Evolutionary conservation across 805 yeast species (phyloP), one percentile per base, ranked within the genome.

Genomic region (Saturnispora serradocipensis): DNA sequence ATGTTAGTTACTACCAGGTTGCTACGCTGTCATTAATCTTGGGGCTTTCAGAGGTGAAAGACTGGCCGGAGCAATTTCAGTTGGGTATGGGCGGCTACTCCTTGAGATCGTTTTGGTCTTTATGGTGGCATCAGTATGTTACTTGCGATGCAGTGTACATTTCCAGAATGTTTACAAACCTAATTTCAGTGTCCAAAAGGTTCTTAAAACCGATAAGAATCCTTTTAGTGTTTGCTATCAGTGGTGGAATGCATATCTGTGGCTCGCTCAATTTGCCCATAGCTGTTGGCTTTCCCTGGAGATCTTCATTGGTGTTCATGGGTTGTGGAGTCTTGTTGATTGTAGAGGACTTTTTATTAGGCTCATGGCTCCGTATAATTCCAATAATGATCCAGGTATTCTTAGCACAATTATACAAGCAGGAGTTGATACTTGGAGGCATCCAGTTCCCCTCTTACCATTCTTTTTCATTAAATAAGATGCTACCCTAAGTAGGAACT

Each of bases 161-260:
- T 8, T 27, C 52, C 5, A 46, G 38, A 11, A 24, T 48, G 48
- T 13, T 53, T 5, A 25, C 24, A n/a, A 8, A 18, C 24, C 15
- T 18, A 4, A 16, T 18, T 9, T 15, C 16, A 8, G n/a, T 30
- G 11, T 27, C 47, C 10, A 45, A 45, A 30, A 15, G 11, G 18
- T 15, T n/a, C 22, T 9, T 18, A 4, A 22, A 35, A 3, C 25
- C 35, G 16, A 10, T 24, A 7, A n/a, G 15, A n/a, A 11, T 76
- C 90, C 59, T 78, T 79, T 62, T 82, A 84, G 56, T 73, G 90
- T 54, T 68, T 91, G 53, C 84, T 82, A 53, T 48, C 27, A 36
- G 30, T 20, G 51, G 51, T 22, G 16, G 27, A 11, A 18, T 36
- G n/a, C 51, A 49, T 15, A 20, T 43, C 11, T 7, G 22, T 18